Conservation (phyloP, 176 grass and related monocot genomes). For the Cocos nucifera region DNA sequence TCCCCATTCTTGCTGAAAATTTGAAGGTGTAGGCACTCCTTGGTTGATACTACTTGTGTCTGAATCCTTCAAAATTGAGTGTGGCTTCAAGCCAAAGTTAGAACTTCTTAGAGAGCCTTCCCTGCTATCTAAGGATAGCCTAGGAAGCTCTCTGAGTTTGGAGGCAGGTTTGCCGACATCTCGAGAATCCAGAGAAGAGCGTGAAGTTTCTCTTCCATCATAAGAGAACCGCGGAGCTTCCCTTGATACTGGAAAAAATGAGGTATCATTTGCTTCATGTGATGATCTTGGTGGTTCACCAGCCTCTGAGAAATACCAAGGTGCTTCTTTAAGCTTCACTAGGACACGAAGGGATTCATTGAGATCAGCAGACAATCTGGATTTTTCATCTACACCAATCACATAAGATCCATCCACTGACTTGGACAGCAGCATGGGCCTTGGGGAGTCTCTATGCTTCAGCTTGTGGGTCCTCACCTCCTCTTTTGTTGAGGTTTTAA, state of each 20-base stretch:
- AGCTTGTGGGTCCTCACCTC: slow-evolving; percentile 26
- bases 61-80: slow-evolving; percentile 29
- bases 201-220: slow-evolving; percentile 36
- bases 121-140: slow-evolving; percentile 72
- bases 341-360: slow-evolving; percentile 53
- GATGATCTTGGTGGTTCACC: slow-evolving; percentile 45
- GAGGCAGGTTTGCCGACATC: slow-evolving; percentile 20
- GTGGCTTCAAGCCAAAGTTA: slow-evolving; percentile 32
- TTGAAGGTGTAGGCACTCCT: slow-evolving; percentile 6
- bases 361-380: slow-evolving; percentile 36
- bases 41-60: slow-evolving; percentile 30
- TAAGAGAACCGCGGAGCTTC: slow-evolving; percentile 51
- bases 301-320: slow-evolving; percentile 47
- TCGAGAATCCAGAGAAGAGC: slow-evolving; percentile 5
- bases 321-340: slow-evolving; percentile 57
- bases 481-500: slow-evolving; percentile 44
- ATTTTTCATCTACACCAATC: slow-evolving; percentile 35
- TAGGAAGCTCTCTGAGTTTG: slow-evolving; percentile 39
- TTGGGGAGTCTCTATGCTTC: slow-evolving; percentile 31
- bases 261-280: slow-evolving; percentile 37
- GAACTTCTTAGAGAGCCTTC: slow-evolving; percentile 40
- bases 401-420: slow-evolving; percentile 22
- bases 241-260: slow-evolving; percentile 15
- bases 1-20: slow-evolving; percentile 37
- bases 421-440: slow-evolving; percentile 30